Evolutionary conservation across 192 early-diverging fungal species (phyloP).

Genomic region (Mortierella antarctica): DNA sequence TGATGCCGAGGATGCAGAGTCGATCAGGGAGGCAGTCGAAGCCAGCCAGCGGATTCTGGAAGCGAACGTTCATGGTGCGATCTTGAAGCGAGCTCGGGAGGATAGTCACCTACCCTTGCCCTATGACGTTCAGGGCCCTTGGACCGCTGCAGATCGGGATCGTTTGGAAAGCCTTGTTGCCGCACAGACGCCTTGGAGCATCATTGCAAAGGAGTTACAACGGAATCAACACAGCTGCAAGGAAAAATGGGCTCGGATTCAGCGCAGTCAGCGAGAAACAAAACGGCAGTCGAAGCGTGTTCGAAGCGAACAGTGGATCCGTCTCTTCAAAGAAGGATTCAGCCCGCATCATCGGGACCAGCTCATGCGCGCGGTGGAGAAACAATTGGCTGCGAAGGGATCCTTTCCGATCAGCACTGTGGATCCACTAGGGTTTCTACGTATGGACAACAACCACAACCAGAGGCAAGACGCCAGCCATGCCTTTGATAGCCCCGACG

Average conservation of each 20-base stretch:
- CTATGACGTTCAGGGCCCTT: constrained; percentile 24
- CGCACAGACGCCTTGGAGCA: constrained; percentile 14
- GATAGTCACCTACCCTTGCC: not conserved
- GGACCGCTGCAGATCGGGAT: constrained; percentile 38
- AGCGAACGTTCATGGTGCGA: not conserved
- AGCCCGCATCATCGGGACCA: constrained; percentile 12
- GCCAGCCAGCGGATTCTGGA: not conserved
- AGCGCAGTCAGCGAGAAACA: constrained; percentile 1
- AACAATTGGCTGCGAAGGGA: constrained; percentile 9
- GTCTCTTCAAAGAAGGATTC: constrained; percentile 36
- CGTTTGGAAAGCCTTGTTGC: constrained; percentile 10
- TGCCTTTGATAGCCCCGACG: not conserved
- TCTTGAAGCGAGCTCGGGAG: not conserved
- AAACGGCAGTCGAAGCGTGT: constrained; percentile 8
- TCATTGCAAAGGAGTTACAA: constrained; percentile 23
- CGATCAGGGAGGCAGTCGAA: not conserved
- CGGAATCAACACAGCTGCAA: constrained; percentile 43
- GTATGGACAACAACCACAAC: not conserved
- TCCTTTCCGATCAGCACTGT: not conserved
- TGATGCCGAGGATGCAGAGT: constrained; percentile 2
- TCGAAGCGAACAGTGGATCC: constrained; percentile 9
- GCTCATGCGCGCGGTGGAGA: constrained; percentile 25
- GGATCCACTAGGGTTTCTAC: constrained; percentile 1
- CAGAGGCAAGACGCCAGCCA: not conserved
- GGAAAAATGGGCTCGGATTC: constrained; percentile 40